Evolutionary conservation across 1,284 basidiomycete genomes (phyloP), one percentile per base, ranked within the genome.

Genomic region (Somion occarium): DNA sequence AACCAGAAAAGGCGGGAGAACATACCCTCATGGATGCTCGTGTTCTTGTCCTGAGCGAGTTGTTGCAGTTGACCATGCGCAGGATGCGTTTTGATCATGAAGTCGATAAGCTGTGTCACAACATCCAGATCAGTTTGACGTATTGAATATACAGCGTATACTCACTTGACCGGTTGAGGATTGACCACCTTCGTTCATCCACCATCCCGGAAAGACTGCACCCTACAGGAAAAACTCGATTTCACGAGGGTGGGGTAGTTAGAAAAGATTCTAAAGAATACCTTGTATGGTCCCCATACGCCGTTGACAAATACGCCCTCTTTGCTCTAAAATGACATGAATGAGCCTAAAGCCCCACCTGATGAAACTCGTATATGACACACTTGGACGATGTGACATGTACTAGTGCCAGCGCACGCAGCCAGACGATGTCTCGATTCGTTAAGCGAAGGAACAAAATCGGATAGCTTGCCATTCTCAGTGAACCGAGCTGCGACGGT

Each of bases 111-210:
- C 85, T 91, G 55, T 26, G 4, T 4, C 92, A 93, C 62, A 95
- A 91, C 58, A 94, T 93, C n/a, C 94, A 76, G 80, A 83, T 48
- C 34, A 45, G 23, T 12, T 27, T 23, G 39, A 22, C 38, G 51
- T n/a, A n/a, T n/a, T n/a, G n/a, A n/a, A n/a, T n/a, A n/a, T n/a
- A 30, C 27, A 46, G 11, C 50, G 53, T 22, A 64, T 12, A 52
- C 64, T 49, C 53, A 85, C 85, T 72, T 97, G 95, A n/a, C 96
- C 97, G 0, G 96, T 99, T 0, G 94, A 96, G 18, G 93, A 97
- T 70, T 99, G 96, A 0, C 96, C 96, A 38, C 96, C 96, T 71
- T 99, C 96, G 64, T 97, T 99, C 93, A 98, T 98, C 97, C 96
- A 95, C 85, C 89, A 93, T 12, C 85, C 93, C 24, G 88, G 88